Conservation (phyloP, 345 rosid species). For the Litchi chinensis region DNA sequence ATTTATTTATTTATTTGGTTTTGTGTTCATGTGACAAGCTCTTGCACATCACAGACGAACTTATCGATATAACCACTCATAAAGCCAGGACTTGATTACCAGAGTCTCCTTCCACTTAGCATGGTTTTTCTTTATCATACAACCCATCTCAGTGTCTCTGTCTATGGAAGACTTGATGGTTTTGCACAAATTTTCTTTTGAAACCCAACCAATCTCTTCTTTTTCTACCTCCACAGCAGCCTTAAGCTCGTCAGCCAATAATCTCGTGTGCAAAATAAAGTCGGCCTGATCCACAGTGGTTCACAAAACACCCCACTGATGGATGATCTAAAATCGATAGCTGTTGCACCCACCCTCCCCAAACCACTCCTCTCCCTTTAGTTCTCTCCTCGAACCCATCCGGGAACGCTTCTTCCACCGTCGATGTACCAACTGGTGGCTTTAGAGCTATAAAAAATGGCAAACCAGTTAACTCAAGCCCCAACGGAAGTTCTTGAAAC, state of each 20-base stretch:
- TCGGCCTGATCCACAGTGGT: conserved; percentile 71
- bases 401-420: conserved; percentile 68
- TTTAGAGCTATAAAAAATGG: conserved; percentile 60
- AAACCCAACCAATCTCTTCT: conserved; percentile 56
- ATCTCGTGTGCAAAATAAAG: conserved; percentile 58
- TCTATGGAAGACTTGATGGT: conserved; percentile 54
- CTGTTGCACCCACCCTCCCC: conserved; percentile 62
- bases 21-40: no score
- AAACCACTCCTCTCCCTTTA: conserved; percentile 51
- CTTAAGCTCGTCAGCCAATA: conserved; percentile 53
- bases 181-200: conserved; percentile 43
- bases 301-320: conserved; percentile 69
- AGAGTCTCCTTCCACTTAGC: conserved; percentile 40
- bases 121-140: conserved; percentile 48
- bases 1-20: no score
- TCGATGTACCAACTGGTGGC: conserved; percentile 54
- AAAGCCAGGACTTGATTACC: conserved; percentile 29
- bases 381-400: conserved; percentile 66
- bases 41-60: background rate
- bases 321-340: conserved; percentile 47
- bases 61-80: conserved; percentile 42
- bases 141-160: conserved; percentile 42
- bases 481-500: conserved; percentile 49
- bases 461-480: conserved; percentile 55
- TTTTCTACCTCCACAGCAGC: conserved; percentile 61